Evolutionary conservation across 805 yeast genomes (phyloP).

Genomic region (Jamesozyma hellenica): DNA sequence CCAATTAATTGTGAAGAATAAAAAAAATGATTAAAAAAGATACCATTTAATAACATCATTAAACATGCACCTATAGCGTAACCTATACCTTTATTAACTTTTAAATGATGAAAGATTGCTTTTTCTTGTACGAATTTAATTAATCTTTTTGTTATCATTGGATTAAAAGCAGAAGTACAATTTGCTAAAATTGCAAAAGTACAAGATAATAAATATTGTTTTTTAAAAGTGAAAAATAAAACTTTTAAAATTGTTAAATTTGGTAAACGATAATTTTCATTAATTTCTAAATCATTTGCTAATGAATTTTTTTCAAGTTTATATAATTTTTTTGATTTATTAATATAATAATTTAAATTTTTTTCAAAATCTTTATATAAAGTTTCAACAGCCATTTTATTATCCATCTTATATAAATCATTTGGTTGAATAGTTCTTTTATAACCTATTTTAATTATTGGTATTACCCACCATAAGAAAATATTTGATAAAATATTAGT

Average conservation of each 20-base stretch:
- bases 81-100: constrained; percentile 58
- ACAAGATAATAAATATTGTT: constrained; percentile 38
- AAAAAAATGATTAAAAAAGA: constrained; percentile 52
- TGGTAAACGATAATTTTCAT: constrained; percentile 23
- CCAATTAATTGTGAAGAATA: constrained; percentile 55
- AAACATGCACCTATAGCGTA: constrained; percentile 60
- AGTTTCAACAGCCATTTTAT: constrained; percentile 34
- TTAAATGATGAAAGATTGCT: constrained; percentile 33
- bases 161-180: constrained; percentile 43
- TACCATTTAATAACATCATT: constrained; percentile 41
- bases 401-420: constrained; percentile 45
- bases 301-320: constrained; percentile 27
- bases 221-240: constrained; percentile 40
- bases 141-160: constrained; percentile 54
- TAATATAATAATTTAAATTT: constrained; percentile 27
- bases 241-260: constrained; percentile 32
- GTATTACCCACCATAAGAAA: constrained; percentile 61
- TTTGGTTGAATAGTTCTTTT: constrained; percentile 58
- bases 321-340: constrained; percentile 28
- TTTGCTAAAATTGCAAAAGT: constrained; percentile 40
- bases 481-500: constrained; percentile 35
- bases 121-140: constrained; percentile 53
- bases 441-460: constrained; percentile 57
- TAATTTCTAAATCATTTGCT: constrained; percentile 32
- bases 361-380: constrained; percentile 32